Evolutionary conservation across 1,284 basidiomycete genomes (phyloP), one percentile per base, ranked within the genome.

Genomic region (Cryptococcus sp.): DNA sequence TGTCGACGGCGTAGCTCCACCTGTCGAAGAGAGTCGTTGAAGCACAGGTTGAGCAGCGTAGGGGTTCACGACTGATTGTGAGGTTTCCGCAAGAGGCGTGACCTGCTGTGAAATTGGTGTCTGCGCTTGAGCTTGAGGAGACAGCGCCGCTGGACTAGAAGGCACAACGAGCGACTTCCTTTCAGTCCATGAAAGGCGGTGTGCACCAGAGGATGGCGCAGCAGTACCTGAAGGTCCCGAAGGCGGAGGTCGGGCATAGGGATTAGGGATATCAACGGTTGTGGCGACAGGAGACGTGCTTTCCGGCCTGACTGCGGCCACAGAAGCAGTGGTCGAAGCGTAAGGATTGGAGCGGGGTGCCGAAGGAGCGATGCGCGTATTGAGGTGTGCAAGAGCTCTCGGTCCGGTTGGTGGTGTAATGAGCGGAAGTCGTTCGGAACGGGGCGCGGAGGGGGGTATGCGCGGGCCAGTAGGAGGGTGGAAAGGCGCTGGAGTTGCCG

Each of bases 361-460:
- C 31, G 31, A 35, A 35, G 13, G 13, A 35, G 31, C 38, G 40
- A 47, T 35, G n/a, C 50, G 52, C n/a, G 27, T 41, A 39, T 54
- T 56, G 22, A 62, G 47, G 25, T 62, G 58, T 5, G 55, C 53
- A 16, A 67, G 59, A 1, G 68, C 70, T 23, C 68, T 54, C 13
- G 67, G 66, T 3, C 66, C 65, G 1, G 69, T 67, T 0, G 71
- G 67, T 0, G 69, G 70, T 10, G 57, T 63, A 1, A 67, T 62
- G 6, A 70, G 61, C 1, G 68, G 67, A 3, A 64, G 40, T 46
- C 68, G 50, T 20, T 69, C 62, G 44, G 61, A 62, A 15, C 69
- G 54, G 11, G 67, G 70, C 40, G 65, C 71, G 38, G 67, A 64
- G 23, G 65, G 66, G n/a, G 59, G 59, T 42, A 54, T 56, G 16